A percentile compares a stretch with the other conserved stretches of the same genome.
Conservation (phyloP, 2,329 filamentous ascomycete genomes). For the Scedosporium minutisporum region DNA sequence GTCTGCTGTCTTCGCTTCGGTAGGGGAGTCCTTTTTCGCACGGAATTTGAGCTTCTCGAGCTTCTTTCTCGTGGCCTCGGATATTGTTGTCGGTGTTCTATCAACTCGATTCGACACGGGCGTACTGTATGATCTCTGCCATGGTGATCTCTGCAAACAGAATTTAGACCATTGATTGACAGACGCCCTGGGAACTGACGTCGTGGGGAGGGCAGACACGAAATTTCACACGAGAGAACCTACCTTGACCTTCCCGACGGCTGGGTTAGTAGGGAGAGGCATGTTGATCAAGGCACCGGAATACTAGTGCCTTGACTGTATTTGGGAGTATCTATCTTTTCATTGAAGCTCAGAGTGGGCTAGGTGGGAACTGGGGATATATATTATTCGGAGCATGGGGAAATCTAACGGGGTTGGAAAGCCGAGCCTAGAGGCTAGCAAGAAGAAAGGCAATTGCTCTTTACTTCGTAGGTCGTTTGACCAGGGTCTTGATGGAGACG, state of each 20-base stretch:
- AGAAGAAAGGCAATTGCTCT: background rate
- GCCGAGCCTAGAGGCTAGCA: background rate
- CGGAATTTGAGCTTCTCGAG: slow-evolving; percentile 47
- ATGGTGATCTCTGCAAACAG: slow-evolving; percentile 16
- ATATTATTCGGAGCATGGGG: background rate
- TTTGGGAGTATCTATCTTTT: background rate
- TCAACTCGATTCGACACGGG: slow-evolving; percentile 27
- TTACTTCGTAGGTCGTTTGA: too few species aligned
- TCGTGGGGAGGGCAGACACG: slow-evolving; percentile 11
- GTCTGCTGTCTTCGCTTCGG: slow-evolving; percentile 9
- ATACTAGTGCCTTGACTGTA: background rate
- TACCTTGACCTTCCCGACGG: background rate
- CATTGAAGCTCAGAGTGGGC: background rate
- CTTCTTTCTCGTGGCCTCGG: slow-evolving; percentile 50
- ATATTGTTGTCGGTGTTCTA: slow-evolving; percentile 35
- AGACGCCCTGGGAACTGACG: slow-evolving; percentile 20
- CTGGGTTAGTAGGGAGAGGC: background rate
- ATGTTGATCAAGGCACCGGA: background rate
- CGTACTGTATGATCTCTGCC: slow-evolving; percentile 46
- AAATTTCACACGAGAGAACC: slow-evolving; percentile 26
- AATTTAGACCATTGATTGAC: slow-evolving; percentile 12
- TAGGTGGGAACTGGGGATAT: background rate
- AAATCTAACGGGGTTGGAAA: background rate
- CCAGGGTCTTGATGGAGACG: too few species aligned
- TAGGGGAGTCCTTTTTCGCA: slow-evolving; percentile 8